Base-by-base conservation (phyloP, 257 asterid genomes). In the Ophiorrhiza pumila region DNA sequence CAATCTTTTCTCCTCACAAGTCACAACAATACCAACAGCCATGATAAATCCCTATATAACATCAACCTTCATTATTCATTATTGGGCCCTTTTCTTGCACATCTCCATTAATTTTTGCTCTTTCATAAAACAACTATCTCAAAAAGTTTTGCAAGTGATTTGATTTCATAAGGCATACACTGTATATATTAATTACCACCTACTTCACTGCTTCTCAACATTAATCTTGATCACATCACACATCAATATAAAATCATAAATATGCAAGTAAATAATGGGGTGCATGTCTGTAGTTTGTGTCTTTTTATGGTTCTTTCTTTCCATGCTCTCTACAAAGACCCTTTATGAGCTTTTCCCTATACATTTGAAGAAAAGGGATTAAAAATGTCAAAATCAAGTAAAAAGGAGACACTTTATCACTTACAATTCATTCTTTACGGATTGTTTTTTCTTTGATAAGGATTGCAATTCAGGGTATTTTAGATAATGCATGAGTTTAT, bases 81-180 rank as follows among this genome's bases (percentile, higher is more conserved):
- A 73, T 67, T 71, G 78, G 82, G 74, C 56, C 85, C 76, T 49
- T 71, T 66, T 17, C 72, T 65, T 66, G 42, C 35, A 7, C 65
- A 72, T 8, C 72, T 14, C 62, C 27, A 56, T 68, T 76, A 60
- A 32, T 37, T 41, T 68, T 71, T 41, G 35, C 45, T 12, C 76
- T 35, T 22, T 60, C 37, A 37, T 50, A n/a, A 58, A 49, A n/a
- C 60, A 49, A n/a, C 60, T 18, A 25, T 64, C 63, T 32, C 15
- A 32, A 41, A 39, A 49, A 25, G 70, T 45, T 80, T 67, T 62
- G 23, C 49, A 72, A 62, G 61, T 58, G 70, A 46, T 46, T 46
- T 73, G 65, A 76, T 29, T 43, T 9, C 41, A 8, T 14, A 74
- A 23, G 41, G 43, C 32, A 15, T 15, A 31, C 65, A 55, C n/a